Evolutionary conservation across 116 monocot species (phyloP).

Genomic region (Dioscorea cayenensis): DNA sequence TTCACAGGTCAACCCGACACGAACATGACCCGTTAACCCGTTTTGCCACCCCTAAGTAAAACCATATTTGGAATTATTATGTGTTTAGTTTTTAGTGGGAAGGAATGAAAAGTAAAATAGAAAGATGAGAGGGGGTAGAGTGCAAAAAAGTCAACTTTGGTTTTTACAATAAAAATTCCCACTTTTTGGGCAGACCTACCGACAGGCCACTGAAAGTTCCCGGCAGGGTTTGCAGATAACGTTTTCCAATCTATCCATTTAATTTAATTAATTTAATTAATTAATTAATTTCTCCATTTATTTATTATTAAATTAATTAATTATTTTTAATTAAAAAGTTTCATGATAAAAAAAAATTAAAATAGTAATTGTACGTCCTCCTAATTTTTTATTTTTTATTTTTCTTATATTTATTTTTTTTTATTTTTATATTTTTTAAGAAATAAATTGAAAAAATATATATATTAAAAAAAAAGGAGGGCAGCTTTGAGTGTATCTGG

Average conservation of each 20-base stretch:
- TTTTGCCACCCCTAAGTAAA: too few species aligned
- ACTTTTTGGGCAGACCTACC: conserved; percentile 7
- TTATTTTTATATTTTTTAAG: too few species aligned
- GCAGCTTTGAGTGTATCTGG: conserved; percentile 1
- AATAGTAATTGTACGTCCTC: too few species aligned
- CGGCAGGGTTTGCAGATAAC: conserved; percentile 15
- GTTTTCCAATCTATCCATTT: background rate
- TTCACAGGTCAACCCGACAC: too few species aligned
- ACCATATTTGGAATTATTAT: too few species aligned
- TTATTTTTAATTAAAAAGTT: background rate
- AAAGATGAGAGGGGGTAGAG: background rate
- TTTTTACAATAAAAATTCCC: conserved; percentile 1
- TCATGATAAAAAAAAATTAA: too few species aligned
- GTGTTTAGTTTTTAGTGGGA: too few species aligned
- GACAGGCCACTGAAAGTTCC: conserved; percentile 29
- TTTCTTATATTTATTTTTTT: too few species aligned
- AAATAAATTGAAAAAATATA: background rate
- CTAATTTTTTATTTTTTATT: too few species aligned
- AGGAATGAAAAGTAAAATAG: background rate
- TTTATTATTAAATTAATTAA: background rate
- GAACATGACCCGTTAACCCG: too few species aligned
- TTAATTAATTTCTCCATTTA: background rate
- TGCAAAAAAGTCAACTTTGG: background rate
- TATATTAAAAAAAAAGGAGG: background rate
- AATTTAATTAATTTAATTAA: background rate